These are phyloP conservation scores for Pugionium cornutum DNA, from an alignment of 345 rosid genomes.

Conservation along the genomic window DNA sequence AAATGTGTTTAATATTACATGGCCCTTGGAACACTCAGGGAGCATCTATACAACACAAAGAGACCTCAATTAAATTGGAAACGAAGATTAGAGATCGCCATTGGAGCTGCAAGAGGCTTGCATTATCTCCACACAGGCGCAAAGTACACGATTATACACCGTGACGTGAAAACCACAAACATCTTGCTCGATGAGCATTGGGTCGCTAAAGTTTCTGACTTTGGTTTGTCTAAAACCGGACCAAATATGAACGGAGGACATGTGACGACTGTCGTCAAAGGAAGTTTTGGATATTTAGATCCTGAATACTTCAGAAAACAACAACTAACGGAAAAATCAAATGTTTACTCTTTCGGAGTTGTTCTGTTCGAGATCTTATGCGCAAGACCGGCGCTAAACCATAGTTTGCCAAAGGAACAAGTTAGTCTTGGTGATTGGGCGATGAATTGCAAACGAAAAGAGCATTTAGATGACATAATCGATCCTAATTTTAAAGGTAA, in stretches of 20 bases:
- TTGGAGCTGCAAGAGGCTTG: slow-evolving; percentile 86
- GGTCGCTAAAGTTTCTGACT: slow-evolving; percentile 90
- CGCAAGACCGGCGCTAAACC: slow-evolving; percentile 73
- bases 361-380: slow-evolving; percentile 77
- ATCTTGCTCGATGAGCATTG: slow-evolving; percentile 82
- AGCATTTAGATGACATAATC: slow-evolving; percentile 55
- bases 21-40: slow-evolving; percentile 80
- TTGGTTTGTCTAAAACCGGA: slow-evolving; percentile 81
- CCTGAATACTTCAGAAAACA: slow-evolving; percentile 84
- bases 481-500: slow-evolving; percentile 62
- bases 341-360: slow-evolving; percentile 87
- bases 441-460: slow-evolving; percentile 50
- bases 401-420: slow-evolving; percentile 71
- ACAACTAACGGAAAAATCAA: slow-evolving; percentile 84
- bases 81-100: slow-evolving; percentile 69
- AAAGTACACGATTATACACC: slow-evolving; percentile 82
- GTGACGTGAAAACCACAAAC: slow-evolving; percentile 93
- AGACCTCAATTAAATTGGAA: slow-evolving; percentile 65
- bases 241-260: slow-evolving; percentile 80
- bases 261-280: slow-evolving; percentile 84
- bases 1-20: slow-evolving; percentile 86
- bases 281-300: slow-evolving; percentile 92
- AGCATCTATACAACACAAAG: slow-evolving; percentile 66
- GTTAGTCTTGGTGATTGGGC: slow-evolving; percentile 95
- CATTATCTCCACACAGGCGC: slow-evolving; percentile 45